These are phyloP conservation scores for Pistacia vera DNA, from an alignment of 345 rosid species.

Conservation along the genomic window DNA sequence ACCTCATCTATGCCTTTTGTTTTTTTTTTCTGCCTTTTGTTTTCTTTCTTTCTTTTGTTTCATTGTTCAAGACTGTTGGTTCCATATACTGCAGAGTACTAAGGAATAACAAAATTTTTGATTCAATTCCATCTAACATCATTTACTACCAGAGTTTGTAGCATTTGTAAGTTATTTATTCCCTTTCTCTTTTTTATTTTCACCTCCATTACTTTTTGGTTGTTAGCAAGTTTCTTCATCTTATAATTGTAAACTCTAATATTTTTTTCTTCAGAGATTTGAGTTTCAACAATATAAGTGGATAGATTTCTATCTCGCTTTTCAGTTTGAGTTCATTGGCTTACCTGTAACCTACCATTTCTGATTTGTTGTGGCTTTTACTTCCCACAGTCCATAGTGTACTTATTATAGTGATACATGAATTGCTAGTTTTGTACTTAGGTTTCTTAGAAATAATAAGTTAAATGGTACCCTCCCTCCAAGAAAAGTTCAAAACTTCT, in stretches of 20 bases:
- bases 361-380: not conserved
- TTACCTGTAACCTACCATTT: too few species aligned
- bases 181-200: too few species aligned
- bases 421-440: slow-evolving; percentile 30
- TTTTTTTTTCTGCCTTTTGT: too few species aligned
- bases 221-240: too few species aligned
- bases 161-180: slow-evolving; percentile 49
- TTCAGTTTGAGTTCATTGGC: too few species aligned
- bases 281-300: too few species aligned
- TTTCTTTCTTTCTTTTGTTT: not conserved
- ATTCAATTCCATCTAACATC: slow-evolving; percentile 56
- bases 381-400: not conserved
- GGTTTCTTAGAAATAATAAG: slow-evolving; percentile 65
- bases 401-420: not conserved
- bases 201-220: too few species aligned
- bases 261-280: slow-evolving; percentile 4
- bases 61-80: not conserved
- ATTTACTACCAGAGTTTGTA: slow-evolving; percentile 49
- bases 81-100: slow-evolving; percentile 20
- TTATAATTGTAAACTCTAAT: not conserved
- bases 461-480: slow-evolving; percentile 61
- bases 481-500: slow-evolving; percentile 44
- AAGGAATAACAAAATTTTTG: slow-evolving; percentile 20
- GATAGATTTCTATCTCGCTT: too few species aligned
- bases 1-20: too few species aligned